These are phyloP conservation scores for Aspergillus carbonarius DNA, from an alignment of 2,329 filamentous ascomycete species.

Conservation along the genomic window DNA sequence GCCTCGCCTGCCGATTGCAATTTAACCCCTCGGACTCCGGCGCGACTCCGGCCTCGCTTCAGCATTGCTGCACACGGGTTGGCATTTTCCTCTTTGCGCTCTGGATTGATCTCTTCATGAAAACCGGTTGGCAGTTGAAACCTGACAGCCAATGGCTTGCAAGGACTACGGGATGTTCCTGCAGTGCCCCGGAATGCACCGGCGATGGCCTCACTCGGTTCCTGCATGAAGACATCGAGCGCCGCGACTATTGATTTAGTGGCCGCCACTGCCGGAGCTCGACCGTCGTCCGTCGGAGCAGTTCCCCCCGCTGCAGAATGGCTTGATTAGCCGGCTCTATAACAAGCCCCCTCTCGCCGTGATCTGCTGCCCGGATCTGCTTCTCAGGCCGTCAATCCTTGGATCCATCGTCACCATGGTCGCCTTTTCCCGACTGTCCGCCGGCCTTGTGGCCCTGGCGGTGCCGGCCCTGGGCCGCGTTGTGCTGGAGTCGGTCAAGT, in stretches of 20 bases:
- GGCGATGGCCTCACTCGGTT: not conserved
- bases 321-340: conserved; percentile 3
- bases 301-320: not conserved
- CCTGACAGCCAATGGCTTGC: too few relatives aligned
- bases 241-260: not conserved
- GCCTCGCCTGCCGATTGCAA: not conserved
- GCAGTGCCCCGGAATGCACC: not conserved
- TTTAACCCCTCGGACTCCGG: not conserved
- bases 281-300: not conserved
- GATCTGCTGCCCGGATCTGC: not conserved
- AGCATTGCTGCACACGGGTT: not conserved
- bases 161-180: too few relatives aligned
- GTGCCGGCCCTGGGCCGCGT: not conserved
- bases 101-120: not conserved
- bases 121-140: too few relatives aligned
- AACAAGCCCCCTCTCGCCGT: not conserved
- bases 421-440: not conserved
- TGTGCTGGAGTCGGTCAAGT: not conserved
- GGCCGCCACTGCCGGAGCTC: not conserved
- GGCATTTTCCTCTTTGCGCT: not conserved
- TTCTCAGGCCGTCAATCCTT: not conserved
- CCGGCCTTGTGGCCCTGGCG: not conserved
- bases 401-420: not conserved
- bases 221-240: not conserved
- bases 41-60: not conserved